Evolutionary conservation across 2,329 filamentous ascomycete genomes (phyloP).

Genomic region (Exophiala lecanii-corni): DNA sequence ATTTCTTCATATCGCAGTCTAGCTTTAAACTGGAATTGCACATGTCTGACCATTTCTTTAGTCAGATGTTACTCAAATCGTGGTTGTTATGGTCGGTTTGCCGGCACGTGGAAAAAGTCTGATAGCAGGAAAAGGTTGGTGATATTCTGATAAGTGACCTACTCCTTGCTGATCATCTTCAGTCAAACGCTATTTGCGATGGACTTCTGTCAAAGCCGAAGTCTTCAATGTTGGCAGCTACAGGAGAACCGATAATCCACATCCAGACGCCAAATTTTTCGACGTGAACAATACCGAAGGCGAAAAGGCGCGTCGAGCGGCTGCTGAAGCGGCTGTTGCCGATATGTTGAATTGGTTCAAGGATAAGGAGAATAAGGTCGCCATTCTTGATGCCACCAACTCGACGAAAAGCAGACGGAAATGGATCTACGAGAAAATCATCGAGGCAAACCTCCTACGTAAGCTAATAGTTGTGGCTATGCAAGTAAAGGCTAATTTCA

Average conservation of each 20-base stretch:
- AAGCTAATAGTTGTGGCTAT: background rate
- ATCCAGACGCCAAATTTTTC: slow-evolving; percentile 92
- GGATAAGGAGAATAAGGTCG: slow-evolving; percentile 71
- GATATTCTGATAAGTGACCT: no score
- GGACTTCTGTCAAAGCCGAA: slow-evolving; percentile 89
- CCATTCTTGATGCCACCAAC: slow-evolving; percentile 94
- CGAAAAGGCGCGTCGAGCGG: slow-evolving; percentile 79
- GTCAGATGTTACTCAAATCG: slow-evolving; percentile 85
- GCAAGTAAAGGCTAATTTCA: slow-evolving; percentile 1
- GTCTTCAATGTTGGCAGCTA: slow-evolving; percentile 98
- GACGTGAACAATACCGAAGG: slow-evolving; percentile 85
- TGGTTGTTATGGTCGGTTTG: slow-evolving; percentile 97
- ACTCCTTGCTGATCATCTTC: no score
- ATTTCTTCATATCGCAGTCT: no score
- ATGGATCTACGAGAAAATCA: slow-evolving; percentile 83
- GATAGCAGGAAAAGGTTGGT: slow-evolving; percentile 88
- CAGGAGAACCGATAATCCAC: slow-evolving; percentile 81
- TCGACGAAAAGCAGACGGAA: slow-evolving; percentile 82
- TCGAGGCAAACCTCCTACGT: slow-evolving; percentile 67
- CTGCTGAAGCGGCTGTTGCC: slow-evolving; percentile 82
- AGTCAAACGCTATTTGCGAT: slow-evolving; percentile 92
- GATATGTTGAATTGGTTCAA: slow-evolving; percentile 96
- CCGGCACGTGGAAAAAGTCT: slow-evolving; percentile 94
- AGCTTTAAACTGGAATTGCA: no score
- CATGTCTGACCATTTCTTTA: slow-evolving; percentile 13